These are phyloP conservation scores for Meripilus lineatus DNA, from an alignment of 1,284 basidiomycete species.

Conservation along the genomic window DNA sequence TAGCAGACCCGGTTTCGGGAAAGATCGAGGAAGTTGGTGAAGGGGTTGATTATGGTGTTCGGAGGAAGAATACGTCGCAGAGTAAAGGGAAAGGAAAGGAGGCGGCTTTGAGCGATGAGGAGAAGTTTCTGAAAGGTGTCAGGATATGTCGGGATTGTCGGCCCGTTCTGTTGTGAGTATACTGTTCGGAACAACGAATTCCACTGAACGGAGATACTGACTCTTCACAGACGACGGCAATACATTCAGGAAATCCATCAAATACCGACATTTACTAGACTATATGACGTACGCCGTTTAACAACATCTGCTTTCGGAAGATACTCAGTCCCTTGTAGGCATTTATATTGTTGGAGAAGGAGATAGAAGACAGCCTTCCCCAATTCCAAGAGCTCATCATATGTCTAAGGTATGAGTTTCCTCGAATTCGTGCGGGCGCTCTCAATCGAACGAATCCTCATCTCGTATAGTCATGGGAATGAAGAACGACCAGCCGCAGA, in stretches of 20 bases:
- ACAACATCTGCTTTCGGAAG: background rate
- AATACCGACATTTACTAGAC: conserved; percentile 58
- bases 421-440: background rate
- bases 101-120: conserved; percentile 52
- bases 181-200: conserved; percentile 3
- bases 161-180: conserved; percentile 67
- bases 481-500: conserved; percentile 62
- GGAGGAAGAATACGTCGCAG: conserved; percentile 32
- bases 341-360: conserved; percentile 74
- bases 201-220: background rate
- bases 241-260: conserved; percentile 66
- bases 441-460: background rate
- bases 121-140: conserved; percentile 79
- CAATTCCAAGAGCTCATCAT: conserved; percentile 67
- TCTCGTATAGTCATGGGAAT: conserved; percentile 28
- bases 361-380: conserved; percentile 64
- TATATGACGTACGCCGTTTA: conserved; percentile 75
- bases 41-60: conserved; percentile 82
- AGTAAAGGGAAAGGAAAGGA: conserved; percentile 32
- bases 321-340: conserved; percentile 33
- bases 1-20: conserved; percentile 72
- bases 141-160: conserved; percentile 83
- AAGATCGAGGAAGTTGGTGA: conserved; percentile 83
- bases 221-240: conserved; percentile 66
- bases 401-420: conserved; percentile 42